Evolutionary conservation across 257 asterid genomes (phyloP).

Genomic region (Cynanchum wilfordii): DNA sequence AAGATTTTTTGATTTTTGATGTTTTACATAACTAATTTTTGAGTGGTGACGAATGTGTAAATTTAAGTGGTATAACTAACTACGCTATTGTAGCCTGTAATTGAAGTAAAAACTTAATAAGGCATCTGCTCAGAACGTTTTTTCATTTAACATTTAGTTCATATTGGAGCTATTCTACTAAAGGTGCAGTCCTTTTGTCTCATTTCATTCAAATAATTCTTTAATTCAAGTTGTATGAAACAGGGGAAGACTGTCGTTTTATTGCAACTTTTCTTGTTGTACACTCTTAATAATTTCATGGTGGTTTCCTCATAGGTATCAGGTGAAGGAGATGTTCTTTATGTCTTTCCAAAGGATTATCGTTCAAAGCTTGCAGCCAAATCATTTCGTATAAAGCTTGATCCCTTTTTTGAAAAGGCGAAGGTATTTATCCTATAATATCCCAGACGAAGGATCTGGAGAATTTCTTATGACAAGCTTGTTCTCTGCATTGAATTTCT

Average conservation of each 20-base stretch:
- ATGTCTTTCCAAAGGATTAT: slow-evolving; percentile 77
- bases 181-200: background rate
- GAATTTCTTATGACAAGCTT: background rate
- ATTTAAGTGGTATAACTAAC: too few relatives aligned
- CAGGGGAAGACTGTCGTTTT: background rate
- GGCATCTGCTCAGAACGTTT: background rate
- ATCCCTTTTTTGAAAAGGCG: slow-evolving; percentile 77
- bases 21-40: background rate
- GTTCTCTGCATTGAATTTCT: slow-evolving; percentile 1
- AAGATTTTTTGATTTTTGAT: background rate
- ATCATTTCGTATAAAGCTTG: slow-evolving; percentile 68
- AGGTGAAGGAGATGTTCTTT: slow-evolving; percentile 90
- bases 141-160: background rate
- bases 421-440: slow-evolving; percentile 45
- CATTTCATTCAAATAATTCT: background rate
- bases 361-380: slow-evolving; percentile 72
- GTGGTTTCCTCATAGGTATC: slow-evolving; percentile 59
- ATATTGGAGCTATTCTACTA: background rate
- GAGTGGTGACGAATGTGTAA: background rate
- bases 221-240: background rate
- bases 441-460: background rate
- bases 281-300: slow-evolving; percentile 1
- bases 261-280: background rate
- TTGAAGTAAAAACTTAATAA: background rate
- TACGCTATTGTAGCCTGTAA: background rate